A percentile compares a stretch with the other conserved stretches of the same genome.
phyloP scores from a whole-genome alignment of 495 filamentous ascomycete genomes.

The Lasiosphaeriaceae sp. region DNA sequence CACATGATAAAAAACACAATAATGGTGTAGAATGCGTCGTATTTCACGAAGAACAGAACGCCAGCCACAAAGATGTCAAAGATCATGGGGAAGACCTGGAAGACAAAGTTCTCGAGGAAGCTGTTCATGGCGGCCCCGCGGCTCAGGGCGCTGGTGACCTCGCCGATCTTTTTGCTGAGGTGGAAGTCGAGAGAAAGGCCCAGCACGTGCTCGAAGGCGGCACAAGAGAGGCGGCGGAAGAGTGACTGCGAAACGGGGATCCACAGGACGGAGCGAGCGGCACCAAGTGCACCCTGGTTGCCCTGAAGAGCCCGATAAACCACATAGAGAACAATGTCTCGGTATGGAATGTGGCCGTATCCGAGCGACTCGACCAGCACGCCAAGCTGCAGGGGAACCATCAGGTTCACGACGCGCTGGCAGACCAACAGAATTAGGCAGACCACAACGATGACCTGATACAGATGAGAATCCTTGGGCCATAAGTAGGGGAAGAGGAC shows the following conservation, averaged over 20 bases:
- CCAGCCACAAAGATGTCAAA: slow-evolving; percentile 82
- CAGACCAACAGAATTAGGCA: slow-evolving; percentile 69
- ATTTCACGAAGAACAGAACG: slow-evolving; percentile 69
- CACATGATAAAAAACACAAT: slow-evolving; percentile 84
- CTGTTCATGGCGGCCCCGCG: slow-evolving; percentile 91
- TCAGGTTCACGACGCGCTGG: slow-evolving; percentile 71
- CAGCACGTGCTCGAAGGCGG: slow-evolving; percentile 93
- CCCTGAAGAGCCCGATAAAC: slow-evolving; percentile 78
- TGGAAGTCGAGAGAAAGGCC: slow-evolving; percentile 90
- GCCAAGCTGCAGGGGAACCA: slow-evolving; percentile 72
- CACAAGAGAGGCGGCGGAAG: slow-evolving; percentile 84
- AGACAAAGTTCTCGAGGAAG: slow-evolving; percentile 88
- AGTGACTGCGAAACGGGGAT: slow-evolving; percentile 91
- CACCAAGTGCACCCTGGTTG: slow-evolving; percentile 73
- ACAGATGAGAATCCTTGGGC: slow-evolving; percentile 66
- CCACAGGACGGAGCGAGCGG: slow-evolving; percentile 75
- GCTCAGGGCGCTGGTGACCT: slow-evolving; percentile 85
- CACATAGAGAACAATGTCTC: slow-evolving; percentile 70
- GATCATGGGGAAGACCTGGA: slow-evolving; percentile 88
- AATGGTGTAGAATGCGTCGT: slow-evolving; percentile 86
- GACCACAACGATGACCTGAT: slow-evolving; percentile 67
- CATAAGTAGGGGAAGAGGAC: slow-evolving; percentile 89
- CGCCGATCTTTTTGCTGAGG: slow-evolving; percentile 87
- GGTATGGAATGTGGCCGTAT: slow-evolving; percentile 29
- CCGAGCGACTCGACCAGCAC: slow-evolving; percentile 66